phyloP scores from a whole-genome alignment of 139 green algal species.

The Chlorella sp. region DNA sequence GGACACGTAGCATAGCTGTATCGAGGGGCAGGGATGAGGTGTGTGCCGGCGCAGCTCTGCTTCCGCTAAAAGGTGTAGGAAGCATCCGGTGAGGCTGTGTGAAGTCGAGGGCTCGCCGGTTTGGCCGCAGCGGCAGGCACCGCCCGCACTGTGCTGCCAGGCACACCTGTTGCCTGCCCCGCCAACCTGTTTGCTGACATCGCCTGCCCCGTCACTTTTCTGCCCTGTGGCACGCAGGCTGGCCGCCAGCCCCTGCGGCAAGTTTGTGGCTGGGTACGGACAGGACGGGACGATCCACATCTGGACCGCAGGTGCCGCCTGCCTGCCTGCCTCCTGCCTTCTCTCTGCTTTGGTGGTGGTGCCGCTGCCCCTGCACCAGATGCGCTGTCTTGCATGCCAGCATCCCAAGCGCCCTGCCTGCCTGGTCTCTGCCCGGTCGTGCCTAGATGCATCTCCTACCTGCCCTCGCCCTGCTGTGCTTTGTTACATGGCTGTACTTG shows the following conservation, averaged over 20 bases:
- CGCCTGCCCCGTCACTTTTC: neutral
- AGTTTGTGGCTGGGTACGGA: slow-evolving; percentile 19
- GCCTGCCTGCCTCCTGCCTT: neutral
- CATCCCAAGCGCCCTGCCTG: neutral
- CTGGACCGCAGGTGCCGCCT: slow-evolving; percentile 15
- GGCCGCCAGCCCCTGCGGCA: slow-evolving; percentile 27
- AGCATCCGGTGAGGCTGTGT: neutral
- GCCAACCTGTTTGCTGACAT: no score
- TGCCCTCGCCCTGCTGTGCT: neutral
- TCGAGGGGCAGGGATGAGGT: neutral
- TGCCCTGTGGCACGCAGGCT: neutral
- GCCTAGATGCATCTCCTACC: no score
- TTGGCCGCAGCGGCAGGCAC: no score
- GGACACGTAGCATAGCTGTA: neutral
- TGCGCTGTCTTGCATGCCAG: neutral
- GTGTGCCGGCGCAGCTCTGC: no score
- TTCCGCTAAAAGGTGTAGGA: no score
- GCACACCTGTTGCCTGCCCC: no score
- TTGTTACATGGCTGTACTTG: no score
- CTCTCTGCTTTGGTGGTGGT: neutral
- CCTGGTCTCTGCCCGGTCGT: neutral
- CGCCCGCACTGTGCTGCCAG: no score
- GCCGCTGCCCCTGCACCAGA: no score
- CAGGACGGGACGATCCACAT: slow-evolving; percentile 33
- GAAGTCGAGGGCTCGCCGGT: neutral